Evolutionary conservation across 176 grass and related monocot species (phyloP).

Genomic region (Zoysia pacifica): DNA sequence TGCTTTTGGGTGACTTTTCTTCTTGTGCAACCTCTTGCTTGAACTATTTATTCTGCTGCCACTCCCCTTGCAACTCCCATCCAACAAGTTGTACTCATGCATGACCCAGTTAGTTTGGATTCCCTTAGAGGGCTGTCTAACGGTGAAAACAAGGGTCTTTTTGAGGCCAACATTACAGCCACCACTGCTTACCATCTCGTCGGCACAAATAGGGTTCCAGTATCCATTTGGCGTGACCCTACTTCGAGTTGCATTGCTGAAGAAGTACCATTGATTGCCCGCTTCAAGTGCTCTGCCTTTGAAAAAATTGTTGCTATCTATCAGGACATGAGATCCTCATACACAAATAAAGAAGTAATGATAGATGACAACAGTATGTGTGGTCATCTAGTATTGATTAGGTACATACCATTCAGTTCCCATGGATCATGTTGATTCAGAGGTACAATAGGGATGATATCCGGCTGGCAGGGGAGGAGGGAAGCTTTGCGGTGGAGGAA

Average conservation of each 20-base stretch:
- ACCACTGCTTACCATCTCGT: conserved; percentile 49
- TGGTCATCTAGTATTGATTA: neutral
- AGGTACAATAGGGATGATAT: conserved; percentile 71
- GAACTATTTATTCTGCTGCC: conserved; percentile 38
- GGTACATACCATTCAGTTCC: conserved; percentile 71
- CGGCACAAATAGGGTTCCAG: conserved; percentile 55
- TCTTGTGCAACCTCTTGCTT: conserved; percentile 45
- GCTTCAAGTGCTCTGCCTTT: conserved; percentile 89
- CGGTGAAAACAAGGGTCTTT: conserved; percentile 69
- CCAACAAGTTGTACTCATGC: conserved; percentile 87
- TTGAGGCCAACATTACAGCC: conserved; percentile 58
- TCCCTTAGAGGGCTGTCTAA: conserved; percentile 48
- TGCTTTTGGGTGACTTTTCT: conserved; percentile 44
- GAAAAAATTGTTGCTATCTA: neutral
- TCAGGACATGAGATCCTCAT: neutral
- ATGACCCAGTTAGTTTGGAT: conserved; percentile 84
- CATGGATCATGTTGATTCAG: conserved; percentile 73
- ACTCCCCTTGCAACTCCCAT: conserved; percentile 29
- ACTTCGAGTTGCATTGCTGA: conserved; percentile 49
- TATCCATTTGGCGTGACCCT: conserved; percentile 62
- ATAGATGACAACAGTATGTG: conserved; percentile 1
- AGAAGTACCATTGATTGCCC: conserved; percentile 82
- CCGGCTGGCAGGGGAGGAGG: conserved; percentile 63
- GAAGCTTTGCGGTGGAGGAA: conserved; percentile 81
- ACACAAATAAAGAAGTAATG: neutral